Evolutionary conservation across 106 monocot genomes (phyloP), one percentile per base, ranked within the genome.

Genomic region (Ottelia alismoides): DNA sequence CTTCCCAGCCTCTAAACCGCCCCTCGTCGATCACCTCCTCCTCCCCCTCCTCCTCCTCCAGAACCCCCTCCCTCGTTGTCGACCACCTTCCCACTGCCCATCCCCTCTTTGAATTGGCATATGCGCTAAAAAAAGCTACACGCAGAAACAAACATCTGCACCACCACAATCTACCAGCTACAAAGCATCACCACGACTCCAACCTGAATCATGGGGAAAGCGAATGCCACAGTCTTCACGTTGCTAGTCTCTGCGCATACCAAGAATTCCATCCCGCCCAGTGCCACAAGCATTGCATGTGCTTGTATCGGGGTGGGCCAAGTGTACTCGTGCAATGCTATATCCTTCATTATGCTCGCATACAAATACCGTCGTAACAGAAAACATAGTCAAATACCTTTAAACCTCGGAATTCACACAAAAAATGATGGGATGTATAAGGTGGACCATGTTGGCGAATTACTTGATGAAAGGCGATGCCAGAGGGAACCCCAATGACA

Each of bases 131-230:
- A 74, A 79, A 74, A 74, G 79, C 74, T 79, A 68, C 46, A 65
- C 5, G 35, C 26, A 22, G n/a, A 31, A 25, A 1, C 20, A 1
- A 31, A 3, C 3, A 40, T 40, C 11, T 11, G 9, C 22, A 49
- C 20, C 30, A 49, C 2, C 25, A 50, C 3, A 9, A 49, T 26
- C 20, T 11, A 50, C 45, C 1, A 61, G 30, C 20, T 22, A 14
- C 3, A 45, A 2, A 19, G 27, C 29, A 56, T n/a, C n/a, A n/a
- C n/a, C n/a, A n/a, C n/a, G n/a, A n/a, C n/a, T n/a, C n/a, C n/a
- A n/a, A 75, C 80, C 74, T 80, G 80, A 68, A 80, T 75, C 80
- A 80, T 80, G 30, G 74, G 80, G 43, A 80, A 71, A 23, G 75
- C 20, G 71, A 74, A 80, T 7, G 80, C 74, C 60, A 75, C 80